These are phyloP conservation scores for Dalechampia spathulata DNA, from an alignment of 441 rosid species.

Conservation along the genomic window DNA sequence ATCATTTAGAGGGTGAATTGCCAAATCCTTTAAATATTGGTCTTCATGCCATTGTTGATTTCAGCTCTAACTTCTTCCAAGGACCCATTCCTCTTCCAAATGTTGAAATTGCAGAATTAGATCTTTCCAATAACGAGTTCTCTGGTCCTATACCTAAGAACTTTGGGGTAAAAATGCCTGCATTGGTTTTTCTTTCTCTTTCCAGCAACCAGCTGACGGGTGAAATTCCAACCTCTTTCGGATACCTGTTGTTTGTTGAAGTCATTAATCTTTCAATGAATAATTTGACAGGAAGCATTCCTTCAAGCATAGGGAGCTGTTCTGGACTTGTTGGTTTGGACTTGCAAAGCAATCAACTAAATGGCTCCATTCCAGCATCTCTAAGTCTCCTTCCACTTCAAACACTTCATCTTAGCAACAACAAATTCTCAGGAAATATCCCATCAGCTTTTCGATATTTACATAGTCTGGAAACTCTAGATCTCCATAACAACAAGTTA, in stretches of 20 bases:
- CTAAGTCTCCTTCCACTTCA: conserved; percentile 28
- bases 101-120: conserved; percentile 19
- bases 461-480: conserved; percentile 30
- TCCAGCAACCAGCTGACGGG: conserved; percentile 25
- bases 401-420: conserved; percentile 31
- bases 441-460: conserved; percentile 26
- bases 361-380: conserved; percentile 31
- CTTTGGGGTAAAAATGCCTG: conserved; percentile 25
- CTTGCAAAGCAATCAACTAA: conserved; percentile 29
- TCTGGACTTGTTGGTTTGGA: conserved; percentile 26
- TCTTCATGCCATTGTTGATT: conserved; percentile 30
- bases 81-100: conserved; percentile 33
- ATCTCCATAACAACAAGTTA: conserved; percentile 32
- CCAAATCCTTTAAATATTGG: conserved; percentile 26
- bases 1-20: conserved; percentile 27
- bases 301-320: conserved; percentile 36
- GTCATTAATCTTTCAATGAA: conserved; percentile 39
- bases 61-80: conserved; percentile 37
- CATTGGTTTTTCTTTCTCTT: conserved; percentile 30
- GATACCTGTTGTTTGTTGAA: conserved; percentile 24
- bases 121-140: conserved; percentile 34
- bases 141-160: conserved; percentile 30
- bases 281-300: conserved; percentile 30
- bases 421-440: conserved; percentile 31
- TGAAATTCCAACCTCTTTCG: conserved; percentile 28